phyloP scores from a whole-genome alignment of 2,329 filamentous ascomycete genomes.

The Arthrobotrys megalospora region DNA sequence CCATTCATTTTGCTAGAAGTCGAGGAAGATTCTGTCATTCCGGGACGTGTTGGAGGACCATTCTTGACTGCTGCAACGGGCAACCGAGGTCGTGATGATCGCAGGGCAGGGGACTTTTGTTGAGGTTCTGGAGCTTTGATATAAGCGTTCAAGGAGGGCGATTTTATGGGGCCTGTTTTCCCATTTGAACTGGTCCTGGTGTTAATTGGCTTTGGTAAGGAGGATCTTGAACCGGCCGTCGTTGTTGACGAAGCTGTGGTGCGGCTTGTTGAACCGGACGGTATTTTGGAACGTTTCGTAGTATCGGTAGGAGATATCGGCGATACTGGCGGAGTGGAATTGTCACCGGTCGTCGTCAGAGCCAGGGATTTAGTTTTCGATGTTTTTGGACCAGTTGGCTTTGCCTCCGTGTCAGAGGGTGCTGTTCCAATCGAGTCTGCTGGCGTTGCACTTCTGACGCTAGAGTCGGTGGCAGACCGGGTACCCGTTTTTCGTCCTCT shows the following conservation, averaged over 20 bases:
- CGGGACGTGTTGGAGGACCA: slow-evolving; percentile 64
- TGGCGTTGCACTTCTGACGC: slow-evolving; percentile 50
- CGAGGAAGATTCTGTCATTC: slow-evolving; percentile 54
- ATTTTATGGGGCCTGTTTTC: slow-evolving; percentile 49
- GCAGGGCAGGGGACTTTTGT: slow-evolving; percentile 48
- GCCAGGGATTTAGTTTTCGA: slow-evolving; percentile 43
- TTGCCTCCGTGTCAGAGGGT: slow-evolving; percentile 52
- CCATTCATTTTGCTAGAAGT: slow-evolving; percentile 52
- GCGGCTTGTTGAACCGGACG: slow-evolving; percentile 27
- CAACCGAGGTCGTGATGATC: slow-evolving; percentile 56
- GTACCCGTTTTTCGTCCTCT: slow-evolving; percentile 40
- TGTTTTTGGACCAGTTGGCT: slow-evolving; percentile 39
- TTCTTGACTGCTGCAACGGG: slow-evolving; percentile 56
- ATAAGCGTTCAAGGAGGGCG: slow-evolving; percentile 55
- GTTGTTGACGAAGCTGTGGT: slow-evolving; percentile 39
- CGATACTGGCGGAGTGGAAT: slow-evolving; percentile 55
- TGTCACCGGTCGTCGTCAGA: slow-evolving; percentile 20
- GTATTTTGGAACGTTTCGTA: slow-evolving; percentile 32
- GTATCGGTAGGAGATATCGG: slow-evolving; percentile 52
- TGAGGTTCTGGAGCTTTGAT: slow-evolving; percentile 53
- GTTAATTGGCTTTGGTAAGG: slow-evolving; percentile 52
- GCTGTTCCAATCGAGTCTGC: slow-evolving; percentile 50
- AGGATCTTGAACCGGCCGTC: slow-evolving; percentile 43
- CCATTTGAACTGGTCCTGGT: slow-evolving; percentile 50
- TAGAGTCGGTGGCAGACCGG: slow-evolving; percentile 46